These are phyloP conservation scores for Epichloe hybrida DNA, from an alignment of 2,329 filamentous ascomycete genomes.

Conservation along the genomic window DNA sequence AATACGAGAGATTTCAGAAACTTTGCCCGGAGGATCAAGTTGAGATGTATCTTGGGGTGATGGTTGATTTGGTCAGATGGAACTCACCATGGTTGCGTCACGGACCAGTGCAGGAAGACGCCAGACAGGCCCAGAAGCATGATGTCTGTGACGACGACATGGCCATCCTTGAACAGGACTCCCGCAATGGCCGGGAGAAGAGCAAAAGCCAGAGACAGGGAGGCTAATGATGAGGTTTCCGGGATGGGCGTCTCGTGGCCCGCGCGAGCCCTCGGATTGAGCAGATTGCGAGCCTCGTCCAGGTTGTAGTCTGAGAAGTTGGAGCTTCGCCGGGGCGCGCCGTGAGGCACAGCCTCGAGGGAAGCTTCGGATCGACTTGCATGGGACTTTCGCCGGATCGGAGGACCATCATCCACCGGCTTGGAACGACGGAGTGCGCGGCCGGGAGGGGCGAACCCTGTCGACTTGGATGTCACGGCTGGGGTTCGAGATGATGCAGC, in stretches of 20 bases:
- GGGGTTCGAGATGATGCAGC: neutral
- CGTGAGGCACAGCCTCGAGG: constrained; percentile 11
- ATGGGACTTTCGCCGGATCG: constrained; percentile 7
- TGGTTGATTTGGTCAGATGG: neutral
- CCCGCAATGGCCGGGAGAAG: constrained; percentile 78
- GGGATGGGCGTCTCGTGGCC: constrained; percentile 25
- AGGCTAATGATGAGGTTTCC: constrained; percentile 60
- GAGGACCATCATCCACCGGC: constrained; percentile 24
- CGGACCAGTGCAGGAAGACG: constrained; percentile 84
- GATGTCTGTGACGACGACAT: constrained; percentile 70
- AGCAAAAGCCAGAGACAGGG: constrained; percentile 69
- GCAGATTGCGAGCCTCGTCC: constrained; percentile 54
- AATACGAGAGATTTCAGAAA: neutral
- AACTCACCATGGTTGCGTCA: constrained; percentile 72
- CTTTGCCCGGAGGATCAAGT: neutral
- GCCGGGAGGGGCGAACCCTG: constrained; percentile 12
- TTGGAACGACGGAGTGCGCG: constrained; percentile 28
- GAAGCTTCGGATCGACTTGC: constrained; percentile 14
- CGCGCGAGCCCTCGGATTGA: constrained; percentile 34
- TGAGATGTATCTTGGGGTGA: neutral
- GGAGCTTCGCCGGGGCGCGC: constrained; percentile 52
- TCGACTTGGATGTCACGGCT: constrained; percentile 1
- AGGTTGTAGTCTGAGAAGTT: constrained; percentile 65
- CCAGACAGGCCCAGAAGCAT: constrained; percentile 68
- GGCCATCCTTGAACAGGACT: constrained; percentile 72